Base-by-base conservation (phyloP, 441 rosid genomes). In the Mallotus repandus region DNA sequence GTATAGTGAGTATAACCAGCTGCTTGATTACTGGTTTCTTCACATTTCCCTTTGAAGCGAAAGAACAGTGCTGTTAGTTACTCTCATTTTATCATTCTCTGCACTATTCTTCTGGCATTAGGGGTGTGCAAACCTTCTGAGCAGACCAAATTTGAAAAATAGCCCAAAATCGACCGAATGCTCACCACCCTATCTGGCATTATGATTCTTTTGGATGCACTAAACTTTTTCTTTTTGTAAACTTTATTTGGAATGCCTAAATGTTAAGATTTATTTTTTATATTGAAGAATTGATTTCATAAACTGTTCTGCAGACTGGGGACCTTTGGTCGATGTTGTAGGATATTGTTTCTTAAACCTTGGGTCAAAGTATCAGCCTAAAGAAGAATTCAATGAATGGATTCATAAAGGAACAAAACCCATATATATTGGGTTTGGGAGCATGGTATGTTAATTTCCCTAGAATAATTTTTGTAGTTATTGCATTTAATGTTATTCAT, bases 341-440 rank as follows among this genome's bases (percentile, higher is more conserved):
- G 99, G 99, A 68, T 93, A 89, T 84, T 96, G 97, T 77, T 96
- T 96, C 83, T 79, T 96, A 77, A 93, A 90, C 83, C 93, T 90
- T 77, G 98, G 97, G 41, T 83, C 90, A 2, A 92, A 88, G 80
- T 92, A 96, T 85, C 84, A 87, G 80, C 92, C 93, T 55, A 83
- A 63, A 70, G 87, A 87, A 75, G 89, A 88, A 77, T 89, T 96
- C 81, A 68, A 63, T 59, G 78, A 80, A 62, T 96, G 99, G 99
- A 88, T 93, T 80, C 74, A 79, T 72, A 90, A 81, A 77, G 99
- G 99, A 83, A 63, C 87, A 22, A 86, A 82, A 38, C 99, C 99
- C 45, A 80, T 93, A 68, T 96, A 96, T 86, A 86, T 96, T 63
- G 98, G 99, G 63, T 96, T 96, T 77, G 99, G 99, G 67, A 96